Percentiles rank a stretch among this genome's conserved stretches.
phyloP scores from a whole-genome alignment of 768 basidiomycete genomes.

The Rhizopogon roseolus region DNA sequence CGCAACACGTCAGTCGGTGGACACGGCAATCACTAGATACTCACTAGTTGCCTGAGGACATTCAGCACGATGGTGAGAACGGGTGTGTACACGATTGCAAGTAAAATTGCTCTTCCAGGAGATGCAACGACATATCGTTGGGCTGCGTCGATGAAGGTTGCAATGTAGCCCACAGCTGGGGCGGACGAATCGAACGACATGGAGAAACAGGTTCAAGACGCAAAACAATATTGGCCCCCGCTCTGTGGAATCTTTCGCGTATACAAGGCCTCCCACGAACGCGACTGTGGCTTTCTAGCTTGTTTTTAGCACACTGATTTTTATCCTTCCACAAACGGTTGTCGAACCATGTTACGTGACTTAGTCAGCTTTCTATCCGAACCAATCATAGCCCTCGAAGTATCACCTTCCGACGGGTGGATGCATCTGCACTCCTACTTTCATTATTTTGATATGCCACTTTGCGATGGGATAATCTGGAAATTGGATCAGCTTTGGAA shows the following conservation, averaged over 20 bases:
- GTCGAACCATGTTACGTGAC: constrained; percentile 7
- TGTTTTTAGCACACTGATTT: constrained; percentile 7
- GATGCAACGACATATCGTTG: constrained; percentile 18
- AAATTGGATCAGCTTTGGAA: too few species aligned
- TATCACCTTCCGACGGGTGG: constrained; percentile 2
- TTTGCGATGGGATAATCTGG: too few species aligned
- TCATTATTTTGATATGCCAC: too few species aligned
- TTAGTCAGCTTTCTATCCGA: constrained; percentile 18
- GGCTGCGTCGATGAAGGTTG: constrained; percentile 10
- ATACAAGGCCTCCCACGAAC: constrained; percentile 5
- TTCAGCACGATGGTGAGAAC: constrained; percentile 67
- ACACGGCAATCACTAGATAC: constrained; percentile 13
- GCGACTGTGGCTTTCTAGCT: background rate
- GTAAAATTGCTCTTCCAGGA: constrained; percentile 28
- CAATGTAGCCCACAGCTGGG: constrained; percentile 21
- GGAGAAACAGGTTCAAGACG: constrained; percentile 4
- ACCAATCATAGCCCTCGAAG: constrained; percentile 4
- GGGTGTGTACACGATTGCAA: constrained; percentile 59
- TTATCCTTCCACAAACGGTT: background rate
- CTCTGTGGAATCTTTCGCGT: background rate
- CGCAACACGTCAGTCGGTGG: background rate
- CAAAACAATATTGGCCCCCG: background rate
- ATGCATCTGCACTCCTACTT: background rate
- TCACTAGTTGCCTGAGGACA: constrained; percentile 72
- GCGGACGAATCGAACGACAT: constrained; percentile 22